These are phyloP conservation scores for Candida neerlandica DNA, from an alignment of 1,139 yeast genomes.

Conservation along the genomic window DNA sequence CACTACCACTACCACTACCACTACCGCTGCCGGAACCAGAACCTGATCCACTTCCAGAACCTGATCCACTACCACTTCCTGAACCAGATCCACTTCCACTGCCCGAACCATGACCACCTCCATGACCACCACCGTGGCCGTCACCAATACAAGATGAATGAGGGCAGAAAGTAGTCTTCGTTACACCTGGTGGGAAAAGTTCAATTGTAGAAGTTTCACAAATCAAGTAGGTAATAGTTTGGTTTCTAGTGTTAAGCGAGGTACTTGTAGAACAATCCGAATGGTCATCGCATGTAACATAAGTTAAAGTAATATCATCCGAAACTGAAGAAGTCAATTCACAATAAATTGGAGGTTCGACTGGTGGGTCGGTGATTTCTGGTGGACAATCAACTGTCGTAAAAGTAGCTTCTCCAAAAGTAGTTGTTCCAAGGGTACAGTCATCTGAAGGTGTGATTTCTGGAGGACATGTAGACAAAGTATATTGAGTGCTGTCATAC, in stretches of 20 bases:
- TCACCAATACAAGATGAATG: neutral
- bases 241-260: neutral
- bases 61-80: neutral
- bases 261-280: conserved; percentile 1
- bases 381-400: neutral
- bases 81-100: neutral
- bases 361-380: neutral
- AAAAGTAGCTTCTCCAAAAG: neutral
- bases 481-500: neutral
- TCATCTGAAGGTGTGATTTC: neutral
- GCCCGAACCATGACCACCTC: neutral
- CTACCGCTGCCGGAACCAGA: neutral
- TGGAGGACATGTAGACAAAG: conserved; percentile 2
- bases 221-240: neutral
- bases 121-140: neutral
- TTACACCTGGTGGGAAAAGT: conserved; percentile 4
- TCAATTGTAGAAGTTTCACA: conserved; percentile 2
- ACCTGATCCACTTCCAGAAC: neutral
- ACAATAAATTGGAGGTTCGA: conserved; percentile 1
- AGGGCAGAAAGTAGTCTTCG: conserved; percentile 4
- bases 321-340: neutral
- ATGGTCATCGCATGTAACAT: neutral
- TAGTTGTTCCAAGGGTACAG: neutral
- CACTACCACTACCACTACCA: neutral
- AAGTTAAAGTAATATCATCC: neutral